Percentiles rank a stretch among this genome's conserved stretches.
phyloP scores from a whole-genome alignment of 345 rosid genomes.

The Heritiera littoralis region DNA sequence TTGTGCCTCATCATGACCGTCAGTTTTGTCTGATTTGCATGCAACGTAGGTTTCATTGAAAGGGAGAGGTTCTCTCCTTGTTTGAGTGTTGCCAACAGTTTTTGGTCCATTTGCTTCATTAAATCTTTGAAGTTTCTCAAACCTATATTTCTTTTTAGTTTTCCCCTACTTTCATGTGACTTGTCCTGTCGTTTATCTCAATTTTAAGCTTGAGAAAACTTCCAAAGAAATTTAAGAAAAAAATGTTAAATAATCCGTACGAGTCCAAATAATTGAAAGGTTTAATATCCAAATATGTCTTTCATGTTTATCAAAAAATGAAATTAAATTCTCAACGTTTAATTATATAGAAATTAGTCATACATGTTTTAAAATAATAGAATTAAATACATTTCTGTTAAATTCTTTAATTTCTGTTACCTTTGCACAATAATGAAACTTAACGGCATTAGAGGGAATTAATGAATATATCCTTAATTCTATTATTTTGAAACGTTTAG shows the following conservation, averaged over 20 bases:
- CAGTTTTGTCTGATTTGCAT: constrained; percentile 35
- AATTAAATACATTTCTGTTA: too few relatives aligned
- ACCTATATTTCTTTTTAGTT: not conserved
- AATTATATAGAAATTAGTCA: too few relatives aligned
- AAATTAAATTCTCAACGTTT: too few relatives aligned
- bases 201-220: not conserved
- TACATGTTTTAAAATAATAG: too few relatives aligned
- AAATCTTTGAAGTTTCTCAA: constrained; percentile 20
- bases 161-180: not conserved
- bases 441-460: too few relatives aligned
- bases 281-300: too few relatives aligned
- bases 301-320: too few relatives aligned
- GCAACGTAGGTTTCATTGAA: constrained; percentile 45
- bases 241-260: not conserved
- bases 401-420: too few relatives aligned
- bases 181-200: not conserved
- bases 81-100: not conserved
- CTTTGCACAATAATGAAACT: too few relatives aligned
- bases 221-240: not conserved
- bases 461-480: too few relatives aligned
- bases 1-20: constrained; percentile 27
- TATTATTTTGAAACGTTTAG: too few relatives aligned
- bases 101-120: constrained; percentile 27
- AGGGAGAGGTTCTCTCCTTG: constrained; percentile 2
- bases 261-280: too few relatives aligned